These are phyloP conservation scores for Ogataea neopini DNA, from an alignment of 805 yeast species.

Conservation along the genomic window DNA sequence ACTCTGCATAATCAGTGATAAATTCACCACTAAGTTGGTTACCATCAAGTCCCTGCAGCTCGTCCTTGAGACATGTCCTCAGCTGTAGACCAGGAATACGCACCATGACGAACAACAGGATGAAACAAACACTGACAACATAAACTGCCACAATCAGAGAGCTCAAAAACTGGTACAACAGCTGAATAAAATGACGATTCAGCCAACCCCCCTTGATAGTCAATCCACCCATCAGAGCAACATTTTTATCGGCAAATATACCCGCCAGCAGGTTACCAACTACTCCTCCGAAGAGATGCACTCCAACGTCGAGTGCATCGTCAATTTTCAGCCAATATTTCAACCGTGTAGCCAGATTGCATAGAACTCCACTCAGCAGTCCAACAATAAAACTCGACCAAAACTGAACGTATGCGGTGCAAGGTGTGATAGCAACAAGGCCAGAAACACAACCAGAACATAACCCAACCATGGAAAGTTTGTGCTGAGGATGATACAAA, in stretches of 20 bases:
- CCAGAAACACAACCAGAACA: conserved; percentile 94
- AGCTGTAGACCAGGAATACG: conserved; percentile 76
- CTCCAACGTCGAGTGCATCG: conserved; percentile 89
- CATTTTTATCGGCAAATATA: conserved; percentile 68
- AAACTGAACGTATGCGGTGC: conserved; percentile 79
- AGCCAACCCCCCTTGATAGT: conserved; percentile 82
- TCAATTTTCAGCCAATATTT: conserved; percentile 77
- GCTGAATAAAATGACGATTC: conserved; percentile 79
- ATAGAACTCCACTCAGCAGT: conserved; percentile 67
- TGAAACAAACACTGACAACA: conserved; percentile 67
- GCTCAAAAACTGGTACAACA: conserved; percentile 62
- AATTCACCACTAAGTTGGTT: conserved; percentile 84
- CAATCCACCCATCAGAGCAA: conserved; percentile 76
- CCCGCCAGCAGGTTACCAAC: conserved; percentile 82
- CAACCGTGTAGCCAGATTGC: conserved; percentile 82
- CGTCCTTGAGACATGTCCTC: conserved; percentile 74
- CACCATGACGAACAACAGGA: conserved; percentile 55
- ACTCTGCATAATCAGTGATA: conserved; percentile 90
- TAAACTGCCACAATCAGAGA: conserved; percentile 55
- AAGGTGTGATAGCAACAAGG: conserved; percentile 92
- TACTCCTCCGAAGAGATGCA: conserved; percentile 91
- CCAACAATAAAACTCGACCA: conserved; percentile 87
- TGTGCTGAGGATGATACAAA: conserved; percentile 53
- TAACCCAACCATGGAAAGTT: conserved; percentile 88
- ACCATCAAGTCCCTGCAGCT: conserved; percentile 77